Base-by-base conservation (phyloP, 345 rosid species). In the Brassica nigra region DNA sequence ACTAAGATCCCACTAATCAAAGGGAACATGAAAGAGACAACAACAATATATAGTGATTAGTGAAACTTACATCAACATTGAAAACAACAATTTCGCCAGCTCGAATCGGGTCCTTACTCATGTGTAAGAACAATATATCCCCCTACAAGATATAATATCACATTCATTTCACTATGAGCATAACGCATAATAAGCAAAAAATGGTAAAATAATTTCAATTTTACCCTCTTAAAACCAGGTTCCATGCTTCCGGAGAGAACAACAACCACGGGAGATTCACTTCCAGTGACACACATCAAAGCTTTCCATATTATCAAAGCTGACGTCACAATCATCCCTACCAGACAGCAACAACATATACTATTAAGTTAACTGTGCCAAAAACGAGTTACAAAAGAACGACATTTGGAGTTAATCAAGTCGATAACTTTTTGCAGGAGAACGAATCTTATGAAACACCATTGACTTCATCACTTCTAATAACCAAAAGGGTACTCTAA, bases 231-330 rank as follows among this genome's bases (percentile, higher is more conserved):
- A 81, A 93, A 91, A 68, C 90, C 97, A 11, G 95, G 98, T 76
- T 91, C 95, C 95, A 91, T 90, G 66, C 97, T 91, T 42, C 78
- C 92, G 18, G 95, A 78, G 15, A 94, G 88, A 76, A 89, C 91
- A 74, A 91, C 97, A 6, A 94, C 95, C n/a, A 87, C 88, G 0
- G 94, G 95, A 0, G 95, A 90, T 82, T 89, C 94, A 12, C 85
- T 87, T 14, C 94, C 97, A 3, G 92, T 88, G 9, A 91, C 81
- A 70, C 86, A 88, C 86, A 88, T 87, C 86, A 93, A 79, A 18
- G 80, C 91, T 80, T 89, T 91, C 95, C 98, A 93, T 79, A 91
- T 77, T n/a, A 91, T 89, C 77, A 91, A 71, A 1, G 90, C 93
- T 62, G 92, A 88, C 0, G 92, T 68, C 2, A 87, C 86, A 70